These are phyloP conservation scores for Hysterangium stoloniferum DNA, from an alignment of 768 basidiomycete genomes.

Conservation along the genomic window DNA sequence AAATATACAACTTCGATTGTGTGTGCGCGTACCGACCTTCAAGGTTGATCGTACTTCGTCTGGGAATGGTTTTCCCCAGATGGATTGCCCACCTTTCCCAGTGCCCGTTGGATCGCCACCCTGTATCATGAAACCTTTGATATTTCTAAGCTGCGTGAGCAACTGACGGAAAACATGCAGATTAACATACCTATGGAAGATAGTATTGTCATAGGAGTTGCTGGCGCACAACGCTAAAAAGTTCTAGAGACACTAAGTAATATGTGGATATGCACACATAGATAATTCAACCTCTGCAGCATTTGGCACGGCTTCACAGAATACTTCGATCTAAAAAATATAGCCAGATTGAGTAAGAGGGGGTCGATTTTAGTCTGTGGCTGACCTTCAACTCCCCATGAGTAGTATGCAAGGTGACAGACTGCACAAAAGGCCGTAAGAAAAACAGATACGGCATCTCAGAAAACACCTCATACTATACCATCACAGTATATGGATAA, in stretches of 20 bases:
- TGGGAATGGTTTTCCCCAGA: slow-evolving; percentile 87
- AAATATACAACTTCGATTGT: too few species aligned
- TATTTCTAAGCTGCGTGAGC: slow-evolving; percentile 47
- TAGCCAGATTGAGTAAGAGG: not conserved
- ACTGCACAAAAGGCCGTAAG: slow-evolving; percentile 37
- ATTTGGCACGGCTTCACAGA: slow-evolving; percentile 95
- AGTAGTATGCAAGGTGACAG: slow-evolving; percentile 91
- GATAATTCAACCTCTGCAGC: slow-evolving; percentile 67
- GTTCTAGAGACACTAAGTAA: slow-evolving; percentile 49
- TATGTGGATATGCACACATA: not conserved
- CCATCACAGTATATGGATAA: not conserved
- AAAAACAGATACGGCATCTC: not conserved
- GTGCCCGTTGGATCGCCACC: slow-evolving; percentile 84
- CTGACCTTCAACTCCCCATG: slow-evolving; percentile 89
- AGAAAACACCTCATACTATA: not conserved
- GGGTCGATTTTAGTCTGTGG: not conserved
- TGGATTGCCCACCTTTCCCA: slow-evolving; percentile 94
- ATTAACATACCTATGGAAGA: slow-evolving; percentile 61
- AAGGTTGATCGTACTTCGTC: slow-evolving; percentile 93
- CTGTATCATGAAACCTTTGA: slow-evolving; percentile 94
- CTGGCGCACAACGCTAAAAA: slow-evolving; percentile 92
- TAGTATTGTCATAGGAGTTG: slow-evolving; percentile 72
- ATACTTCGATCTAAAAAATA: slow-evolving; percentile 73
- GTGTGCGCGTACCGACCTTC: slow-evolving; percentile 46
- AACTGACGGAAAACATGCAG: slow-evolving; percentile 20